Conservation (phyloP, 495 filamentous ascomycete species). For the Amorphotheca resinae region DNA sequence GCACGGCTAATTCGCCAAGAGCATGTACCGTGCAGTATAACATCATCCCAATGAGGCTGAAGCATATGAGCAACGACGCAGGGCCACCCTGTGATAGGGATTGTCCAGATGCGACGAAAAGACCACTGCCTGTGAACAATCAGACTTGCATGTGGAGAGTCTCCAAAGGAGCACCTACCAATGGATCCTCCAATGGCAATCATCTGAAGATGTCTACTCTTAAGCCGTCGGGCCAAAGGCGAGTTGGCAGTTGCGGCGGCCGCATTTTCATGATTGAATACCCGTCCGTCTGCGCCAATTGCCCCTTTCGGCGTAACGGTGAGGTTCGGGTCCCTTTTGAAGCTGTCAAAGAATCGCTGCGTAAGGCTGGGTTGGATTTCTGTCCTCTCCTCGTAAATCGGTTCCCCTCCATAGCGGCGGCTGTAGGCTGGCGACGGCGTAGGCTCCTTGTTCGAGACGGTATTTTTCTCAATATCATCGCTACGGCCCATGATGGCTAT, state of each 20-base stretch:
- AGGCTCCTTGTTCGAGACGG: neutral
- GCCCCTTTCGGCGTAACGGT: conserved; percentile 42
- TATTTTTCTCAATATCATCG: conserved; percentile 6
- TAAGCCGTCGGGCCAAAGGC: conserved; percentile 61
- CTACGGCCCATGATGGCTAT: neutral
- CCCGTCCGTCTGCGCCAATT: conserved; percentile 44
- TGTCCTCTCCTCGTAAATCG: conserved; percentile 9
- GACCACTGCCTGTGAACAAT: conserved; percentile 52
- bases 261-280: conserved; percentile 65
- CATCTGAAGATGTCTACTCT: conserved; percentile 87
- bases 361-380: conserved; percentile 21
- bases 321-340: conserved; percentile 65
- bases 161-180: conserved; percentile 50
- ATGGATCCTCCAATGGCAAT: conserved; percentile 95
- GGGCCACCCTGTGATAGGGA: conserved; percentile 73
- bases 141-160: conserved; percentile 19
- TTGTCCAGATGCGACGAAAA: conserved; percentile 79
- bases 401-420: neutral
- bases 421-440: neutral
- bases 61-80: conserved; percentile 72
- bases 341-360: conserved; percentile 56
- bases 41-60: conserved; percentile 74
- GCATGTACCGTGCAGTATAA: conserved; percentile 86
- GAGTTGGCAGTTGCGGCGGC: conserved; percentile 64
- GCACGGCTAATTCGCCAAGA: conserved; percentile 69